phyloP scores from a whole-genome alignment of 2,329 filamentous ascomycete genomes.

The Colletotrichum sp. region DNA sequence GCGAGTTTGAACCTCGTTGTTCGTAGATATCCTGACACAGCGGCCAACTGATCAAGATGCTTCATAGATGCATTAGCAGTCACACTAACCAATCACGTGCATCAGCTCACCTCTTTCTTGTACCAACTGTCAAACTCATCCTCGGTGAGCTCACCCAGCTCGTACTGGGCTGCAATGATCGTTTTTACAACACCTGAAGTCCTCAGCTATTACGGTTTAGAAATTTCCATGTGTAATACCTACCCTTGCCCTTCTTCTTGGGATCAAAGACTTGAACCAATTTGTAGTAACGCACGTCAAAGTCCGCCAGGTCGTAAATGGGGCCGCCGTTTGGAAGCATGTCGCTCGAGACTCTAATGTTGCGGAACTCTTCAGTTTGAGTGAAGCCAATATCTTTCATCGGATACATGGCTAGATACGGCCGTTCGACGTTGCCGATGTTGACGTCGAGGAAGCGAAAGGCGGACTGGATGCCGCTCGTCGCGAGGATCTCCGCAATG shows the following conservation, averaged over 20 bases:
- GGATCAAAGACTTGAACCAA: neutral
- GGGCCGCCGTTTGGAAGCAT: slow-evolving; percentile 23
- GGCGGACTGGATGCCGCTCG: neutral
- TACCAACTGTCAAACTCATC: neutral
- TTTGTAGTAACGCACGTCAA: neutral
- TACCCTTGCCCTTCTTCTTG: neutral
- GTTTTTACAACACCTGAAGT: neutral
- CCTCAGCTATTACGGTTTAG: neutral
- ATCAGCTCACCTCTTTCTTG: neutral
- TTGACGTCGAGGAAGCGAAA: neutral
- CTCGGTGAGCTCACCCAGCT: neutral
- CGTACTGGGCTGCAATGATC: neutral
- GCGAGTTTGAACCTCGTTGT: slow-evolving; percentile 26
- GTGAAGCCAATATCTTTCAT: slow-evolving; percentile 37
- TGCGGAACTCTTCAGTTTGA: slow-evolving; percentile 34
- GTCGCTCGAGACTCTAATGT: slow-evolving; percentile 35
- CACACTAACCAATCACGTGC: neutral
- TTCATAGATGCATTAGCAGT: neutral
- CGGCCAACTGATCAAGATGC: neutral
- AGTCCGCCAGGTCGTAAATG: neutral
- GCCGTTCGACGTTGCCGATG: neutral
- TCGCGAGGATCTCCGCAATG: neutral
- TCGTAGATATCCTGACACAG: slow-evolving; percentile 23
- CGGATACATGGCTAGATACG: neutral
- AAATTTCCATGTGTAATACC: neutral